Conservation (phyloP, 768 basidiomycete genomes). For the Tremella mesenterica region DNA sequence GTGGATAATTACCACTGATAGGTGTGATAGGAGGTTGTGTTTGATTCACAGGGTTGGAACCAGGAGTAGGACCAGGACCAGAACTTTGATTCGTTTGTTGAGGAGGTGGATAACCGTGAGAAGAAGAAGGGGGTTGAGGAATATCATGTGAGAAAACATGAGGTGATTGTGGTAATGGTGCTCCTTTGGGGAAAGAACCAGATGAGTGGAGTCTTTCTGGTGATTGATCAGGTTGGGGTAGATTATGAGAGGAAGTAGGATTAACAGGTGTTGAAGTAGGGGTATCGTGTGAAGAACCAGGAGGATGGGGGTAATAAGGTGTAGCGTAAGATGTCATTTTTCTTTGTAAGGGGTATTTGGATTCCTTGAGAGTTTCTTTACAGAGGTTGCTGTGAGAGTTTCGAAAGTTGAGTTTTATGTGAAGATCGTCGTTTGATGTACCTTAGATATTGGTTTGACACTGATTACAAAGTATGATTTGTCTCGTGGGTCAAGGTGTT, state of each 20-base stretch:
- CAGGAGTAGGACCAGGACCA: no score
- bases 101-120: constrained; percentile 19
- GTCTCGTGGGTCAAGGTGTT: no score
- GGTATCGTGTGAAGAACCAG: constrained; percentile 18
- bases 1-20: constrained; percentile 24
- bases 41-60: no score
- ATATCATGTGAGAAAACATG: constrained; percentile 14
- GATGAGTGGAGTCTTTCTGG: constrained; percentile 21
- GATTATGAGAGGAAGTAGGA: constrained; percentile 4
- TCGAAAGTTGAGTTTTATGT: no score
- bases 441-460: no score
- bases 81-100: no score
- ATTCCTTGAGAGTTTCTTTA: no score
- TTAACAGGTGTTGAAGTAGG: constrained; percentile 5
- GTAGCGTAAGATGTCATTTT: background rate
- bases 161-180: constrained; percentile 18
- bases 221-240: constrained; percentile 8
- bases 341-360: no score
- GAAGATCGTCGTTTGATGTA: no score
- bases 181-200: constrained; percentile 14
- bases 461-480: no score
- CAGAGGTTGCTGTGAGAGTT: no score
- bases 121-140: constrained; percentile 15
- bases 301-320: constrained; percentile 16
- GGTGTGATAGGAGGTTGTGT: constrained; percentile 24